phyloP scores from a whole-genome alignment of 208 protist genomes.

The Chromosphaera perkinsii region DNA sequence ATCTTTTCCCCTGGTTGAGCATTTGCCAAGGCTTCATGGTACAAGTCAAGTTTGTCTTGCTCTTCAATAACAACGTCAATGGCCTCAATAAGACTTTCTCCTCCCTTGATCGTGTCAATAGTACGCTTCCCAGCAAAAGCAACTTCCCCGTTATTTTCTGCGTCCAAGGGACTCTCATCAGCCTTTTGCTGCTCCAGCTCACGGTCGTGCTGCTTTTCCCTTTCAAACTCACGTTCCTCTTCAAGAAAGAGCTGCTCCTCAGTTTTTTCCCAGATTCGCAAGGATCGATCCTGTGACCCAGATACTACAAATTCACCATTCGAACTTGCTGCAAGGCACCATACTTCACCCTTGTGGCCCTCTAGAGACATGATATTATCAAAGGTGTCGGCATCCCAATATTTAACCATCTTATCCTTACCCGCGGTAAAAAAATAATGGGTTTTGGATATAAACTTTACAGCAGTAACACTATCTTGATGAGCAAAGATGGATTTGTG shows the following conservation, averaged over 20 bases:
- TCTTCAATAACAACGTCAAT: conserved; percentile 29
- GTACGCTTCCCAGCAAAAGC: conserved; percentile 45
- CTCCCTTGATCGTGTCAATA: conserved; percentile 53
- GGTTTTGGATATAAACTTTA: conserved; percentile 88
- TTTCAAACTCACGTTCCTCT: conserved; percentile 64
- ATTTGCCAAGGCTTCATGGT: not conserved
- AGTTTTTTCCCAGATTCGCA: conserved; percentile 68
- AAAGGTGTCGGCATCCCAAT: conserved; percentile 94
- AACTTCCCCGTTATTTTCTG: conserved; percentile 22
- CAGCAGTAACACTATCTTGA: conserved; percentile 80
- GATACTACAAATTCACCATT: conserved; percentile 40
- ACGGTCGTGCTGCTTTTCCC: conserved; percentile 47
- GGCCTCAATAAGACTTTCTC: conserved; percentile 61
- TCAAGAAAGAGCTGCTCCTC: conserved; percentile 72
- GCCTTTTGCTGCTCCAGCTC: conserved; percentile 23
- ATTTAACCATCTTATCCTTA: conserved; percentile 87
- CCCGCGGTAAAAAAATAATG: conserved; percentile 92
- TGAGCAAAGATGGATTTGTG: conserved; percentile 94
- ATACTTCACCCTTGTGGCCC: conserved; percentile 62
- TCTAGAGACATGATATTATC: conserved; percentile 55
- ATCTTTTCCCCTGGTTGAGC: not conserved
- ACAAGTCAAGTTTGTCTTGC: not conserved
- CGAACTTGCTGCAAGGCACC: conserved; percentile 44
- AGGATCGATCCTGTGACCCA: conserved; percentile 57
- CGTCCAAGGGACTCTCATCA: not conserved